Base-by-base conservation (phyloP, 129 eudicot species). In the Flaveria bidentis region DNA sequence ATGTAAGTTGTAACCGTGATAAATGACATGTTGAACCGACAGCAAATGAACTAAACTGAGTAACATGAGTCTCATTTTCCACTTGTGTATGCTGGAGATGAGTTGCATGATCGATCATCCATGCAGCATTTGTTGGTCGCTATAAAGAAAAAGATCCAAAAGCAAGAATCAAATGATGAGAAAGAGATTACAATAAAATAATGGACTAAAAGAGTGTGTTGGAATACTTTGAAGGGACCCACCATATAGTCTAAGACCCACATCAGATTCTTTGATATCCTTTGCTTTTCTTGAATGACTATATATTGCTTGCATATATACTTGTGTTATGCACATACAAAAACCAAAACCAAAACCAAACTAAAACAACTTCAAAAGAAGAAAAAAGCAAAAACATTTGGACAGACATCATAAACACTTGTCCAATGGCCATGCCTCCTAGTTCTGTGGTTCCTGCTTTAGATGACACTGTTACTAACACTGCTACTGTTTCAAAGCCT, bases 371-470 rank as follows among this genome's bases (percentile, higher is more conserved):
- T 75, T 10, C 23, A 30, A 63, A 61, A 23, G 26, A 28, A 30
- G 39, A 76, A 57, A 20, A 42, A 67, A 67, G 82, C 55, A 53
- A 73, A 42, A 56, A 16, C 71, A 30, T 72, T 73, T 72, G 56
- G 36, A 41, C 71, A 66, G 26, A 47, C 80, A 62, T 73, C 72
- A 56, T 56, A 58, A 28, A 64, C 52, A 70, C 79, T 49, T 81
- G 72, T 56, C 60, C 53, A 57, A 76, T 70, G 67, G 81, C 83
- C 82, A 92, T 85, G 89, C 79, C 91, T 36, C 80, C 82, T 72
- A 79, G 77, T 76, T 83, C 86, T 22, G 87, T 86, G 5, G 88
- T 71, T 58, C 96, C 92, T 11, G 86, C 91, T 71, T 88, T 87
- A 28, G 90, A 92, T 78, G 74, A 75, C 5, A 53, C 18, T 62